Evolutionary conservation across 78 protist species (phyloP), one percentile per base, ranked within the genome.

Genomic region (Dictyostelium firmibasis): DNA sequence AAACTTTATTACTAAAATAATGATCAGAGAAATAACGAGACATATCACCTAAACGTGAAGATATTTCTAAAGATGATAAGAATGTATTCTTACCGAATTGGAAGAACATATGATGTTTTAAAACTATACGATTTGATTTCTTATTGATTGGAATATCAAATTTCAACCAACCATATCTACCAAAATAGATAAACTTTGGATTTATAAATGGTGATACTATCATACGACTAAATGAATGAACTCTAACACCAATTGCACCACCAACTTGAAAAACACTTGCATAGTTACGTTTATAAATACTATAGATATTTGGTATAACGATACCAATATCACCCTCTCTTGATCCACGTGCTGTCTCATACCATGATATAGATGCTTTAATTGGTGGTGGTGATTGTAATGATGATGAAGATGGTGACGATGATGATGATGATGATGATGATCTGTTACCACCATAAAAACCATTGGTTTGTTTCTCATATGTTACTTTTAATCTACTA

Each of bases 71-170:
- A 29, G 74, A 29, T 4, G 94, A 89, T 20, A 89, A 50, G 23
- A 89, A 64, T 6, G 94, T 89, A 38, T 53, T 81, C 5, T 85
- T 85, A 11, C 72, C 36, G 3, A 89, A 23, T 6, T 16, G 43
- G 25, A 89, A 89, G 87, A 89, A 89, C 13, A 81, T 36, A 78
- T 89, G 38, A 18, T 89, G 94, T 25, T 89, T 89, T 7, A 77
- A 25, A 20, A 60, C 76, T 1, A 89, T 27, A n/a, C 76, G 27
- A 50, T 70, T 70, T 2, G 43, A 29, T 10, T 69, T 60, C 57
- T 75, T 78, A 20, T 89, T 89, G 74, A 89, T 44, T 25, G 86
- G 86, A 7, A 67, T 36, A 47, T 70, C 83, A 0, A 89, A 47
- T n/a, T 89, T 70, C 4, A 60, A 6, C 94, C 94, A 89, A 47